Evolutionary conservation across 2,329 filamentous ascomycete species (phyloP).

Genomic region (Emericellopsis cladophorae): DNA sequence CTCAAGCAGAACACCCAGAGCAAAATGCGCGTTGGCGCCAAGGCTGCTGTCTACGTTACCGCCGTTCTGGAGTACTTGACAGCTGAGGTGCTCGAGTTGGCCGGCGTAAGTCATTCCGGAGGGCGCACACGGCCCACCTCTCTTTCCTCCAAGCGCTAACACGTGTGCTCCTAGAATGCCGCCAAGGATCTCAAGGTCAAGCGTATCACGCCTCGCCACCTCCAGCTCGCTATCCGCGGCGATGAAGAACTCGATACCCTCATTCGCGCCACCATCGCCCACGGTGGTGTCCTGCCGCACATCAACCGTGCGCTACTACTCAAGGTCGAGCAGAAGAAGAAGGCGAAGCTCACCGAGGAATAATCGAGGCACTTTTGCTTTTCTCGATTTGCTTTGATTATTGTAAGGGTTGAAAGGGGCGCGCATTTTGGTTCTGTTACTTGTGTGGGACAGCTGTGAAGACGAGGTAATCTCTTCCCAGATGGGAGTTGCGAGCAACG

Average conservation of each 20-base stretch:
- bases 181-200: slow-evolving; percentile 99
- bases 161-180: slow-evolving; percentile 51
- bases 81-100: slow-evolving; percentile 93
- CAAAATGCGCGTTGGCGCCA: slow-evolving; percentile 98
- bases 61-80: slow-evolving; percentile 97
- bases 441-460: too few relatives aligned
- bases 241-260: slow-evolving; percentile 97
- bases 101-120: slow-evolving; percentile 51
- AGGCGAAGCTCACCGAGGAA: slow-evolving; percentile 42
- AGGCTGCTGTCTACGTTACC: slow-evolving; percentile 96
- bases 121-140: not conserved
- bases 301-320: slow-evolving; percentile 95
- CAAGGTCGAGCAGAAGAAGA: slow-evolving; percentile 98
- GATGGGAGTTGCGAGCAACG: too few relatives aligned
- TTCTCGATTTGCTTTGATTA: too few relatives aligned
- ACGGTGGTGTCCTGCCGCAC: slow-evolving; percentile 94
- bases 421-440: too few relatives aligned
- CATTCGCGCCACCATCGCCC: slow-evolving; percentile 94
- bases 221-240: slow-evolving; percentile 95
- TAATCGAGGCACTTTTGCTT: not conserved
- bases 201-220: slow-evolving; percentile 94
- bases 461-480: too few relatives aligned
- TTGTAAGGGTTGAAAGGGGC: too few relatives aligned
- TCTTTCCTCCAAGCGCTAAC: not conserved
- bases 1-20: slow-evolving; percentile 98